Evolutionary conservation across 257 asterid species (phyloP), one percentile per base, ranked within the genome.

Genomic region (Solanum lignicaule): DNA sequence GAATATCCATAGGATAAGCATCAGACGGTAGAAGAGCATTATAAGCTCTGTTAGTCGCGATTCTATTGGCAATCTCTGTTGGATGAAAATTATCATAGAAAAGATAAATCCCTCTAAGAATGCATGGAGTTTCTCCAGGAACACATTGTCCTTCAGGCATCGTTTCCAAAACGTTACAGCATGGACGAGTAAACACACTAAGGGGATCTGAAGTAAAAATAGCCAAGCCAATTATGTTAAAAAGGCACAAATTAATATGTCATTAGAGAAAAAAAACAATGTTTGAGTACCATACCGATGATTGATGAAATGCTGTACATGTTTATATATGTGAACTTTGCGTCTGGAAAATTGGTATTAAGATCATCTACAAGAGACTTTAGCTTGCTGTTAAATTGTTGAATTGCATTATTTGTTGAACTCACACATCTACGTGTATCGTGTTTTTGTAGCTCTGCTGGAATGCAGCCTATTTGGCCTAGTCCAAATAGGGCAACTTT

Each of bases 401-500:
- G 85, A 5, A 85, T 94, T 0, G 86, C 91, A 4, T 38, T 62
- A 48, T 92, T 94, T 32, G 93, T 88, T 38, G 60, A 68, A 33
- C 89, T 90, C 3, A 91, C 95, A 31, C 97, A 95, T 20, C 65
- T 31, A 7, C 91, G 52, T 60, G 90, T 86, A 6, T 92, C 88
- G 84, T 35, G 86, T 2, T 10, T 68, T 11, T 65, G 16, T 31
- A 90, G 1, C 78, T 36, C 88, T 18, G 87, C 89, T 25, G 95
- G 95, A 55, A 83, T 4, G 75, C 95, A 93, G 1, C 98, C 98
- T 29, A 94, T 8, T 10, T 66, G 32, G 2, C 94, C 94, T 3
- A 92, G 2, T 41, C 96, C 97, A 78, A 88, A 91, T 3, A 94
- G 73, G 3, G 95, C 98, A 8, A 93, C 62, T 83, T 92, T 95